Base-by-base conservation (phyloP, 2,329 filamentous ascomycete genomes). In the Mollisia scopiformis region DNA sequence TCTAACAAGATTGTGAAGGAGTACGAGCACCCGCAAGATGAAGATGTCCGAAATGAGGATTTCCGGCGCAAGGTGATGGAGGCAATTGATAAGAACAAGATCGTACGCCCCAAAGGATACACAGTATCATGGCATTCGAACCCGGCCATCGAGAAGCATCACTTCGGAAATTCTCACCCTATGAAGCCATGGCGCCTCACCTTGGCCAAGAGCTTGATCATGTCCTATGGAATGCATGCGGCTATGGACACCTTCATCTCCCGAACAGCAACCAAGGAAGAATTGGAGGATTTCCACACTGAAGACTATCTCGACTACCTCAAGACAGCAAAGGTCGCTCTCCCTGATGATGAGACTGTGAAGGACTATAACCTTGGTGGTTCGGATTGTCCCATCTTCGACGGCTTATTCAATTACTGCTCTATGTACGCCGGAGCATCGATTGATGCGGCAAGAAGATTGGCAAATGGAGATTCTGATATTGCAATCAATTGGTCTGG, bases 181-280 rank as follows among this genome's bases (percentile, higher is more conserved):
- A 99, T 99, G 95, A 99, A 99, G 76, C 95, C 95, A 61, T 98
- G 95, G 94, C 91, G 95, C 35, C 80, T 99, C 66, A 97, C 93
- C 16, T 84, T 99, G 58, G 96, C 95, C 59, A 98, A 99, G 76
- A 92, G 95, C 71, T 85, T 99, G 50, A 92, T 99, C 65, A 89
- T 96, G 73, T 90, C 92, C 1, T 98, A 98, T 75, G 95, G 95
- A 67, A 92, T 99, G 84, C 93, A 96, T 70, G 91, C 94, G 71
- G 93, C 92, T 64, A 98, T 99, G 95, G 93, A 98, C 77, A 89
- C 94, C 66, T 97, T 96, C 77, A 84, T 92, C 55, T 86, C 94
- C 25, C 87, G 93, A 27, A 85, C 89, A 13, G 95, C 95, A 30
- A 94, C 90, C 2, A 92, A 90, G 69, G 91, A 97, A 67, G 93